These are phyloP conservation scores for Cornus kousa DNA, from an alignment of 148 eudicot genomes.

Conservation along the genomic window DNA sequence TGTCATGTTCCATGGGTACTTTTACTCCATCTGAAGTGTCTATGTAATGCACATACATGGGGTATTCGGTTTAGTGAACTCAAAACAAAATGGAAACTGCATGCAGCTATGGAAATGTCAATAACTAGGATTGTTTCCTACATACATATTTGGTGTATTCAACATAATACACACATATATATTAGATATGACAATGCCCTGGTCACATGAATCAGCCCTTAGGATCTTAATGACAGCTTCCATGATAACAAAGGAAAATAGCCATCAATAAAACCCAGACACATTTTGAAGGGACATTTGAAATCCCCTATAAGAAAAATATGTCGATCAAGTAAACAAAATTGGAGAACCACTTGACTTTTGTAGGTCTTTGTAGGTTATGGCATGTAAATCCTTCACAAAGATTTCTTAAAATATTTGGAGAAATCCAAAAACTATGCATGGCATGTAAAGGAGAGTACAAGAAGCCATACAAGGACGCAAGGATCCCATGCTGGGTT, in stretches of 20 bases:
- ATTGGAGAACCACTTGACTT: not conserved
- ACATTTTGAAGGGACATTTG: not conserved
- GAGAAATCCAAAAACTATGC: not conserved
- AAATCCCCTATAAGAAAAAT: not conserved
- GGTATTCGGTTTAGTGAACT: too few species aligned
- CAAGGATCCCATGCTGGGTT: slow-evolving; percentile 85
- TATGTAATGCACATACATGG: too few species aligned
- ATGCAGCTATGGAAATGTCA: too few species aligned
- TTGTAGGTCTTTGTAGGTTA: not conserved
- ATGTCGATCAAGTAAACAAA: not conserved
- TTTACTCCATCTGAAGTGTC: too few species aligned
- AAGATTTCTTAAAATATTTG: slow-evolving; percentile 3
- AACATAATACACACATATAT: too few species aligned
- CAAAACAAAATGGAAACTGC: too few species aligned
- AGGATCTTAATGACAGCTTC: not conserved
- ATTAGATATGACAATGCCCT: not conserved
- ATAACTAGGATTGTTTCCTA: too few species aligned
- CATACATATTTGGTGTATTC: too few species aligned
- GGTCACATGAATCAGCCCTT: not conserved
- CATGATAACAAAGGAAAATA: not conserved
- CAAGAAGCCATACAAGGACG: slow-evolving; percentile 59
- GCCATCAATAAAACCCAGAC: not conserved
- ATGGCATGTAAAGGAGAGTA: not conserved
- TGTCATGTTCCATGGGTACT: too few species aligned
- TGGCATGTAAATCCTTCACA: not conserved